phyloP scores from a whole-genome alignment of 495 filamentous ascomycete species.

The Pyrenula aspistea region DNA sequence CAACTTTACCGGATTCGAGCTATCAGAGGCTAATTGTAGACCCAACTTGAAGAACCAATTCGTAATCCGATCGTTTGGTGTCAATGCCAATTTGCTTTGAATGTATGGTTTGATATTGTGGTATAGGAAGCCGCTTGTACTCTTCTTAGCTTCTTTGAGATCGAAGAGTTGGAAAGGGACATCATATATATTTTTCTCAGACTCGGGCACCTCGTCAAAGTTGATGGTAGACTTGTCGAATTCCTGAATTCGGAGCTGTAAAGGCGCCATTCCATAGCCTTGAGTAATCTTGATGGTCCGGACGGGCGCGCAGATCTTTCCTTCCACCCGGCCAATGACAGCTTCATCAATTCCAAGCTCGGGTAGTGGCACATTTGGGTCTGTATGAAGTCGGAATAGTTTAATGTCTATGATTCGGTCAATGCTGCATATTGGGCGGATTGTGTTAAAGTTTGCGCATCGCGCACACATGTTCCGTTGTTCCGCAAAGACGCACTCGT shows the following conservation, averaged over 20 bases:
- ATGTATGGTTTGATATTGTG: neutral
- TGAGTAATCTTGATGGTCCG: neutral
- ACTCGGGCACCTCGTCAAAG: neutral
- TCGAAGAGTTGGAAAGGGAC: neutral
- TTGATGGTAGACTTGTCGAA: neutral
- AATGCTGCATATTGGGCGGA: neutral
- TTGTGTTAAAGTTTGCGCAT: neutral
- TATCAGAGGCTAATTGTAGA: neutral
- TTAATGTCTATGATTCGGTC: neutral
- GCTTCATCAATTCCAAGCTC: neutral
- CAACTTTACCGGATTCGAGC: neutral
- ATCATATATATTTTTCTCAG: neutral
- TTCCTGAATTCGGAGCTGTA: neutral
- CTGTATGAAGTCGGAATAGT: neutral
- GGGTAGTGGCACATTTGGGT: neutral
- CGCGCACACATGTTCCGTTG: neutral
- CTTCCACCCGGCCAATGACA: neutral
- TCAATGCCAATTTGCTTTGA: neutral
- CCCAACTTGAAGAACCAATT: neutral
- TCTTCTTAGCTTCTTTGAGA: neutral
- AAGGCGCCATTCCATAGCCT: neutral
- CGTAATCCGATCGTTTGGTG: neutral
- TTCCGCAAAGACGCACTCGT: neutral
- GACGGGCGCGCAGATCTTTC: neutral
- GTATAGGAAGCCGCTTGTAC: neutral